These are phyloP conservation scores for Epichloe glyceriae DNA, from an alignment of 2,329 filamentous ascomycete genomes.

Conservation along the genomic window DNA sequence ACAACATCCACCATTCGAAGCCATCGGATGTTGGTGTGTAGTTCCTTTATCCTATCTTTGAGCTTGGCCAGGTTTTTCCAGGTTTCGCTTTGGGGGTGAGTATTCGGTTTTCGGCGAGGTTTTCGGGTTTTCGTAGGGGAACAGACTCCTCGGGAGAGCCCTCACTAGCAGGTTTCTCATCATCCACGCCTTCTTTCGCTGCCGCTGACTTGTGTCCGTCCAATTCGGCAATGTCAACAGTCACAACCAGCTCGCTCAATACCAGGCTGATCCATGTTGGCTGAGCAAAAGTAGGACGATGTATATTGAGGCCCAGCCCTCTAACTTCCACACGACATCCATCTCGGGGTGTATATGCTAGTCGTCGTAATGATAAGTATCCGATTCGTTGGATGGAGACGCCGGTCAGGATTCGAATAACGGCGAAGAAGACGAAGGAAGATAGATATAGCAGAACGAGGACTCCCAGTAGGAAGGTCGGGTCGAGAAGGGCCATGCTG, in stretches of 20 bases:
- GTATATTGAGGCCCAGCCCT: slow-evolving; percentile 74
- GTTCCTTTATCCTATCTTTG: slow-evolving; percentile 74
- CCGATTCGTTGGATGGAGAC: slow-evolving; percentile 93
- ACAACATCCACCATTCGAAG: slow-evolving; percentile 81
- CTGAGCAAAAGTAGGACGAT: slow-evolving; percentile 91
- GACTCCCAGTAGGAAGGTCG: slow-evolving; percentile 77
- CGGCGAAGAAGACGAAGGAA: slow-evolving; percentile 86
- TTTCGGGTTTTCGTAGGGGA: slow-evolving; percentile 7
- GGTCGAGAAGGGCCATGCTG: slow-evolving; percentile 52
- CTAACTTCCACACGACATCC: slow-evolving; percentile 83
- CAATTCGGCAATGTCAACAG: slow-evolving; percentile 61
- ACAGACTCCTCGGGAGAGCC: slow-evolving; percentile 12
- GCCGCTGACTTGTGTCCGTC: slow-evolving; percentile 31
- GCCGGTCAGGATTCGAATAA: slow-evolving; percentile 83
- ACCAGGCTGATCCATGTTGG: slow-evolving; percentile 93
- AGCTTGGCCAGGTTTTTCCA: slow-evolving; percentile 68
- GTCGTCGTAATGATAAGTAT: slow-evolving; percentile 79
- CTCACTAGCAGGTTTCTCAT: slow-evolving; percentile 11
- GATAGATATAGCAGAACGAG: slow-evolving; percentile 77
- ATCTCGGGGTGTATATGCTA: slow-evolving; percentile 81
- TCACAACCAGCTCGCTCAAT: slow-evolving; percentile 72
- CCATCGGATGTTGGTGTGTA: slow-evolving; percentile 82
- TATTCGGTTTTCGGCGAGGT: slow-evolving; percentile 11
- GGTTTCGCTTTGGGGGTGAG: slow-evolving; percentile 48
- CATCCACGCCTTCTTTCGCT: slow-evolving; percentile 18